Evolutionary conservation across 768 basidiomycete genomes (phyloP), one percentile per base, ranked within the genome.

Genomic region (Kwoniella dejecticola): DNA sequence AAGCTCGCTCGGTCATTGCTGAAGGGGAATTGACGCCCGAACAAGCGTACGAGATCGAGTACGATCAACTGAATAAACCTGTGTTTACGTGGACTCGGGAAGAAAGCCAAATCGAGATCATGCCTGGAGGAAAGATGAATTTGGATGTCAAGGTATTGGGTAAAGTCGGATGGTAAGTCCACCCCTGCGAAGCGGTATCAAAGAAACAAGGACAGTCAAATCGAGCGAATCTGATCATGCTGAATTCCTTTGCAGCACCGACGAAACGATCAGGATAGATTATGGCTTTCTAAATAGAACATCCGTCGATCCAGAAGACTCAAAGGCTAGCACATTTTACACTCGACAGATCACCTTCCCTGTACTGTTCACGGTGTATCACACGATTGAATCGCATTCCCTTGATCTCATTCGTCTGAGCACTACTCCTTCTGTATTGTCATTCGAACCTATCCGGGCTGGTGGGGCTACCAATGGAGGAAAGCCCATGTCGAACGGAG

Each of bases 81-180:
- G 87, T 90, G 0, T 92, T 99, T 76, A 84, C 84, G 0, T 94
- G 92, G 91, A 70, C 81, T 17, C 72, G 71, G 13, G 23, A 27
- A 89, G 69, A 81, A 17, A 73, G 71, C 10, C 72, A 80, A 30
- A 78, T 83, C 11, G 83, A 86, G 13, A 87, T 95, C 49, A 75
- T 79, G 17, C 88, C 92, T 0, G 89, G 89, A 4, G 86, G 88
- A 62, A 88, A 87, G 68, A 67, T 84, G 3, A 86, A 85, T 0
- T 68, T 95, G 27, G 83, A 83, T 15, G 81, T 99, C 10, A 83
- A 81, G 7, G 95, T 91, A 75, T 85, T 86, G 38, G 95, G 95
- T 38, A 98, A 97, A 80, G 85, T 89, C 54, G 91, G 88, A 64
- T 99, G 95, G 94, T 95, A 68, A 71, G n/a, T n/a, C n/a, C n/a